Evolutionary conservation across 768 basidiomycete genomes (phyloP), one percentile per base, ranked within the genome.

Genomic region (Filobasidium wieringae): DNA sequence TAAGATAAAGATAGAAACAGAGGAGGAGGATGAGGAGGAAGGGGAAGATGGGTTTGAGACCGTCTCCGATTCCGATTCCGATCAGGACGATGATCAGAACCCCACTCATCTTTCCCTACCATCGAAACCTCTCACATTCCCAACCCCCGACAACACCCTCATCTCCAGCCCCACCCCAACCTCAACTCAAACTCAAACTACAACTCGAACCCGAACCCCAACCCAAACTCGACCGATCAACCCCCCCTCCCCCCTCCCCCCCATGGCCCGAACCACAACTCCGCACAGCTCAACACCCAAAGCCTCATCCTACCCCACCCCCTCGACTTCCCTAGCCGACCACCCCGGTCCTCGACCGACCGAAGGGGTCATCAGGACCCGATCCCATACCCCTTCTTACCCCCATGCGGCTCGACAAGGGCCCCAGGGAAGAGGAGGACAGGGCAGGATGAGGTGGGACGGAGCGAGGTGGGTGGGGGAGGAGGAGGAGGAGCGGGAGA

Each of bases 221-320:
- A 57, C n/a, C n/a, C n/a, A n/a, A n/a, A n/a, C n/a, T 51, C 34
- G 11, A 45, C 24, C 27, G 51, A 2, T 19, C 57, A 17, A 41
- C 34, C 7, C 19, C 32, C 51, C 26, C 47, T 27, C n/a, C 56
- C 17, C n/a, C 47, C 14, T 34, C 34, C 15, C 51, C 47, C 15
- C 40, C 51, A n/a, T 56, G n/a, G n/a, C n/a, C n/a, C n/a, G n/a
- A n/a, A n/a, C n/a, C n/a, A n/a, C n/a, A n/a, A n/a, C n/a, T n/a
- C n/a, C n/a, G n/a, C n/a, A 37, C 8, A 58, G 52, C 26, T 55
- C 58, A 11, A 60, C 59, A 51, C 59, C 59, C 2, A 55, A 54
- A 27, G 52, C 59, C 5, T 53, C 59, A 11, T 60, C 59, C 14
- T 60, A 60, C 32, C 59, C 59, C 6, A 60, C 59, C 4, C 59